Percentiles rank a stretch among this genome's conserved stretches.
These are phyloP conservation scores for Krasilnikovozyma curviuscula DNA, from an alignment of 768 basidiomycete genomes.

Conservation along the genomic window DNA sequence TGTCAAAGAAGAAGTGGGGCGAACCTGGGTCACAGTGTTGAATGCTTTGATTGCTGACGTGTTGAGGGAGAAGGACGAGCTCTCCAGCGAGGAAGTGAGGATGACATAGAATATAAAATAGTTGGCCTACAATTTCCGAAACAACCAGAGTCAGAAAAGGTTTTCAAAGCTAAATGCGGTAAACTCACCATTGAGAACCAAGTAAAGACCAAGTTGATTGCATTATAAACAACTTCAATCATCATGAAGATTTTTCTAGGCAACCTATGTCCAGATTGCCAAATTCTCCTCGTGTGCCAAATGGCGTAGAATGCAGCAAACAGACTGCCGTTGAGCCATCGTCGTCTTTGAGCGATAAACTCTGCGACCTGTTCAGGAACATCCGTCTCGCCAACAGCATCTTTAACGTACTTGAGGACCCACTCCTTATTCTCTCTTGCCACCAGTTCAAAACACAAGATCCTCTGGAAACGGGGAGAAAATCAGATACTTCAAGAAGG, in stretches of 20 bases:
- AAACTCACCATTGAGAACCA: conserved; percentile 80
- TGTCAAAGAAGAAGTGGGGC: too few species aligned
- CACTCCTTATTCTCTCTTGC: conserved; percentile 64
- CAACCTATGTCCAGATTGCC: conserved; percentile 61
- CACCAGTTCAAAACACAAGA: conserved; percentile 81
- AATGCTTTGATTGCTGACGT: conserved; percentile 48
- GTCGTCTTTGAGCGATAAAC: conserved; percentile 54
- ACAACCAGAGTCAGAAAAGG: background rate
- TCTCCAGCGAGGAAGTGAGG: conserved; percentile 70
- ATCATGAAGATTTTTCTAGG: conserved; percentile 53
- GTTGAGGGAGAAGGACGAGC: conserved; percentile 37
- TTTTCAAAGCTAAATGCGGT: too few species aligned
- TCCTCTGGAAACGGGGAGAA: conserved; percentile 23
- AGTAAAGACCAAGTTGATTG: conserved; percentile 66
- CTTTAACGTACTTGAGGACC: conserved; percentile 46
- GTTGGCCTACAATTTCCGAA: conserved; percentile 59
- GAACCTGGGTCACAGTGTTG: conserved; percentile 61
- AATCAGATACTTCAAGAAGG: background rate
- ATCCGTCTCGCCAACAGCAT: conserved; percentile 83
- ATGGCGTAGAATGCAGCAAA: conserved; percentile 89
- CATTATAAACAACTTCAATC: conserved; percentile 67
- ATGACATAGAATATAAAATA: conserved; percentile 40
- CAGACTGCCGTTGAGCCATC: conserved; percentile 53
- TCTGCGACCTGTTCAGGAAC: conserved; percentile 78
- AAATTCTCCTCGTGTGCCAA: conserved; percentile 61